Evolutionary conservation across 495 filamentous ascomycete genomes (phyloP), one percentile per base, ranked within the genome.

Genomic region (Aspergillus hancockii): DNA sequence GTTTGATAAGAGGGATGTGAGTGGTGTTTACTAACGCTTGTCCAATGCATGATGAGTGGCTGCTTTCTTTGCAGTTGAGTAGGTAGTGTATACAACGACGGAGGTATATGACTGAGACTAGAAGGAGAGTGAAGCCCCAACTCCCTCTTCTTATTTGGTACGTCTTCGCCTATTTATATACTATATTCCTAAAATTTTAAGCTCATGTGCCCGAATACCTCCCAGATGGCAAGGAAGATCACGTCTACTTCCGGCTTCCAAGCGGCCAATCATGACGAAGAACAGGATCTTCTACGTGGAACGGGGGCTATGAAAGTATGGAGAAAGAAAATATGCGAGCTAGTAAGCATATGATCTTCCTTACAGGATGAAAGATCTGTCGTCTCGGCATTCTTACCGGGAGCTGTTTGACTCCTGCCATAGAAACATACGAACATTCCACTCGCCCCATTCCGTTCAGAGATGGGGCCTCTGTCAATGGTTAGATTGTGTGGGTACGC

Each of bases 1-100:
- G n/a, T 21, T 46, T 58, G 10, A 31, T 40, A n/a, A n/a, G n/a
- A n/a, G n/a, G 31, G 21, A 43, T 46, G 21, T 23, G n/a, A 36
- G 28, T 36, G 41, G 40, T 19, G n/a, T 30, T 12, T 16, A 21
- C 34, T 41, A 55, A 65, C 57, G 5, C 19, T 62, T 60, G 40
- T 25, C 54, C 56, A 58, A 40, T 59, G 49, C 64, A 67, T 67
- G 34, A 32, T 55, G 49, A 32, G 21, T 19, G 25, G 28, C 1
- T 34, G 4, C 3, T 7, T 28, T 28, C 25, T 28, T 3, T 3
- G 25, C 7, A 28, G 25, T 28, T 3, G 7, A 31, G 31, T 9
- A 43, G 21, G 54, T 36, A 16, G n/a, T 8, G 14, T 4, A 18
- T 34, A 19, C 12, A 30, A 9, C 28, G 19, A 32, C 31, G 25